Evolutionary conservation across 225 moss, liverwort and hornwort genomes (phyloP).

Genomic region (Polytrichum formosum): DNA sequence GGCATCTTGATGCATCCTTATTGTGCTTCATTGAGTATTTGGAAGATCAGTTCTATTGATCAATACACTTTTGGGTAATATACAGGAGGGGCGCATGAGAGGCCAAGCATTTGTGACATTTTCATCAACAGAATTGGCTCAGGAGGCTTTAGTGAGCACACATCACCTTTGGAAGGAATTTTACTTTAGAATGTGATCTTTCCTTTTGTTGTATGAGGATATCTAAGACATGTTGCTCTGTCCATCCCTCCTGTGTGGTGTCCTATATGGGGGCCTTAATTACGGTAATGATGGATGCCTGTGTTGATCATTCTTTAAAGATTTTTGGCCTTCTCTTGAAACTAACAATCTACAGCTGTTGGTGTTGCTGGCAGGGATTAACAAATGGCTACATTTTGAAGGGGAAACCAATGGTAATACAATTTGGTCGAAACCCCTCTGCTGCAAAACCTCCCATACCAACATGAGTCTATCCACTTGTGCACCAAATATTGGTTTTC

Average conservation of each 20-base stretch:
- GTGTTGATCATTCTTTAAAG: no score
- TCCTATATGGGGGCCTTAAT: background rate
- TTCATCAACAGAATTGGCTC: slow-evolving; percentile 77
- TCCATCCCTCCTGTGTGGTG: background rate
- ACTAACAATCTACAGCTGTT: background rate
- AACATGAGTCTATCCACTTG: background rate
- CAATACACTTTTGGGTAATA: background rate
- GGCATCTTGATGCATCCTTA: background rate
- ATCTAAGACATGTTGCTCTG: background rate
- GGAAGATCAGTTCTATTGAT: background rate
- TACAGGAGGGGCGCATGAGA: slow-evolving; percentile 93
- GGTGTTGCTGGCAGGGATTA: slow-evolving; percentile 39
- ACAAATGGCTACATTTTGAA: slow-evolving; percentile 77
- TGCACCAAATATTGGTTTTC: no score
- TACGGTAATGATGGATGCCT: background rate
- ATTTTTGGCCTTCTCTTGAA: background rate
- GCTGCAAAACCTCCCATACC: slow-evolving; percentile 24
- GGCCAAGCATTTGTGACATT: slow-evolving; percentile 96
- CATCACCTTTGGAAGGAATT: background rate
- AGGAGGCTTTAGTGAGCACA: slow-evolving; percentile 68
- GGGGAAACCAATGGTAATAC: slow-evolving; percentile 80
- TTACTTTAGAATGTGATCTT: background rate
- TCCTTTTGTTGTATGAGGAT: background rate
- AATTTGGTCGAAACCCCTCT: slow-evolving; percentile 70
- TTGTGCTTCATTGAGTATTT: background rate